Evolutionary conservation across 1,284 basidiomycete genomes (phyloP).

Genomic region (Papiliotrema fonsecae): DNA sequence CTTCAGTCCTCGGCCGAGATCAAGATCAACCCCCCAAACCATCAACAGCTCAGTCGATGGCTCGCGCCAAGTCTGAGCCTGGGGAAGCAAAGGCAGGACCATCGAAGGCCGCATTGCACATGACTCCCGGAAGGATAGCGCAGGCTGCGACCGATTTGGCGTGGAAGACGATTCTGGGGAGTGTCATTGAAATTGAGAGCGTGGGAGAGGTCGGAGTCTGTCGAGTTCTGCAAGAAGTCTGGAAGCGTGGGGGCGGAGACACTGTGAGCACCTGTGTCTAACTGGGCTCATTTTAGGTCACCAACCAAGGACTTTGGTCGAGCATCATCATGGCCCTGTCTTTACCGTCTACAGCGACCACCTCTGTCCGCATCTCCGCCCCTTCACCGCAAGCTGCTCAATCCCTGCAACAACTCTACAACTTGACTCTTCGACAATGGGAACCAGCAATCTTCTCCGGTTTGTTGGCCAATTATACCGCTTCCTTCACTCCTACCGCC

Average conservation of each 20-base stretch:
- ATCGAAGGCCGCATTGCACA: too few species aligned
- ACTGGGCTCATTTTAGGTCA: slow-evolving; percentile 20
- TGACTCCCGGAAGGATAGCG: slow-evolving; percentile 10
- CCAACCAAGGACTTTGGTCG: slow-evolving; percentile 33
- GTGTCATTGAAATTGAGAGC: slow-evolving; percentile 38
- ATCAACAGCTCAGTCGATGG: not conserved
- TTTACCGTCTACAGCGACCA: slow-evolving; percentile 11
- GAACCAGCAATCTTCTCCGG: slow-evolving; percentile 40
- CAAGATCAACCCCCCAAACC: not conserved
- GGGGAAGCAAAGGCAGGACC: not conserved
- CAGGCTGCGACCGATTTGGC: slow-evolving; percentile 22
- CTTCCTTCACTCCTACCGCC: slow-evolving; percentile 1
- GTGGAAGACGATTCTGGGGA: slow-evolving; percentile 33
- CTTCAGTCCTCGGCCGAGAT: too few species aligned
- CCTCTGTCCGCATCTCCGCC: slow-evolving; percentile 14
- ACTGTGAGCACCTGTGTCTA: slow-evolving; percentile 20
- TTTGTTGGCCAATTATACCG: slow-evolving; percentile 25
- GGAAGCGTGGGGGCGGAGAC: slow-evolving; percentile 40
- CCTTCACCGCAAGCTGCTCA: slow-evolving; percentile 30
- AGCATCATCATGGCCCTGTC: slow-evolving; percentile 36
- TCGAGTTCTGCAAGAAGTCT: slow-evolving; percentile 35
- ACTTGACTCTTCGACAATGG: slow-evolving; percentile 34
- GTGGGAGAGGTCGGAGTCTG: slow-evolving; percentile 33
- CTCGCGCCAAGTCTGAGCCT: not conserved
- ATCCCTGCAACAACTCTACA: slow-evolving; percentile 37